Evolutionary conservation across 345 rosid species (phyloP), one percentile per base, ranked within the genome.

Genomic region (Garcia nutans): DNA sequence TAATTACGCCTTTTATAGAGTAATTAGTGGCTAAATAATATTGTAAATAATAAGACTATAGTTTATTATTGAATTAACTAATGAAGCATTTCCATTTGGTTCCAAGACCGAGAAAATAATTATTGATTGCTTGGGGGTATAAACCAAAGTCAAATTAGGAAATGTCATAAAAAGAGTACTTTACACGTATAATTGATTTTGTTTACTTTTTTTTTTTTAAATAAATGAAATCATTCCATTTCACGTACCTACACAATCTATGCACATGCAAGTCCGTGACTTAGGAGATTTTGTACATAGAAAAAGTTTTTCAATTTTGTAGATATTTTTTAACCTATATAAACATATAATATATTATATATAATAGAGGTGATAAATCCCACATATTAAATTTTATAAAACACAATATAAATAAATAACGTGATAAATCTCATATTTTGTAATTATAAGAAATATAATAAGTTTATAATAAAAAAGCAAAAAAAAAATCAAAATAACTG

Each of bases 101-200:
- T 17, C 22, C 17, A 52, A 52, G 19, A 52, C 6, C 33, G 8
- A 41, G 2, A 28, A 28, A 19, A 37, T 37, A 11, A 41, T 28
- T 16, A 31, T 1, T 22, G 10, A 55, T 11, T 55, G 10, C 26
- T 31, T 31, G 20, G n/a, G 19, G 26, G 8, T 16, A 59, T 2
- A 57, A 56, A 37, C 7, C 33, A n/a, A 37, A 57, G 33, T 47
- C 47, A 1, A 71, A 33, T 31, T 1, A 56, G 20, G 52, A 52
- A 42, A 49, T 20, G 58, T 67, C 71, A 45, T 45, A 67, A 42
- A 8, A 22, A 47, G 11, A 23, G 71, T 45, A 67, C 9, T 6
- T 59, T 12, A 67, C 45, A 67, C 71, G 56, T 67, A 67, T 67
- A 67, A 67, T 44, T 67, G 33, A 1, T 44, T n/a, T n/a, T n/a